phyloP scores from a whole-genome alignment of 768 basidiomycete species.

The Kockovaella imperatae region DNA sequence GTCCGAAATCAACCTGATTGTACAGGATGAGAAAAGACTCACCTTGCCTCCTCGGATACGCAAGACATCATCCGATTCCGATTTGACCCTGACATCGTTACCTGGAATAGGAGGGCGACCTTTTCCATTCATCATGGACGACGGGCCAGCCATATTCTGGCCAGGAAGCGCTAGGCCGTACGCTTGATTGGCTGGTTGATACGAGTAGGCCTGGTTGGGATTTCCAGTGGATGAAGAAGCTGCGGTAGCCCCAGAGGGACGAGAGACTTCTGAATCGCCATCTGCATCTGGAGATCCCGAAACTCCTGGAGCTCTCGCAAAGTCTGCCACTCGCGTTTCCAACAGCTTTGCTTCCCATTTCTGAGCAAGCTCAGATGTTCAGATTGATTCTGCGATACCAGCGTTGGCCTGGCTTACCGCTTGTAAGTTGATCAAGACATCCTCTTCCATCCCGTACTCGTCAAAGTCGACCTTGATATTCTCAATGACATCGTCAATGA shows the following conservation, averaged over 20 bases:
- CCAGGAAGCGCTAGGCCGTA: background rate
- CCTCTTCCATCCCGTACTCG: constrained; percentile 87
- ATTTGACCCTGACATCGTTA: constrained; percentile 19
- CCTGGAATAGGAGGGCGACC: no score
- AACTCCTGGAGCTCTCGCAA: constrained; percentile 57
- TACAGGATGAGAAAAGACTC: constrained; percentile 1
- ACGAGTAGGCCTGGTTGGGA: constrained; percentile 19
- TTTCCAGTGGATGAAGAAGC: constrained; percentile 2
- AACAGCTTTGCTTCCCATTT: constrained; percentile 96
- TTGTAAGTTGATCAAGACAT: constrained; percentile 79
- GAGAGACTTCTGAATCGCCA: constrained; percentile 39
- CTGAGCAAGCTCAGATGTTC: constrained; percentile 46
- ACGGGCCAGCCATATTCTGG: no score
- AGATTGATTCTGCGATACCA: background rate
- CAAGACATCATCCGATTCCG: constrained; percentile 30
- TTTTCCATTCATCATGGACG: no score
- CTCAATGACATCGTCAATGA: constrained; percentile 93
- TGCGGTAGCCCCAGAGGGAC: constrained; percentile 3
- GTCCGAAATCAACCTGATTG: no score
- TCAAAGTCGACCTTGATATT: constrained; percentile 90
- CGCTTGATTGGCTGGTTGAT: background rate
- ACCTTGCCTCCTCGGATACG: constrained; percentile 32
- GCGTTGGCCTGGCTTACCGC: constrained; percentile 62
- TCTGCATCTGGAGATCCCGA: constrained; percentile 57
- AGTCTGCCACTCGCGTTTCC: constrained; percentile 90